Base-by-base conservation (phyloP, 495 filamentous ascomycete species). In the Geopyxis carbonaria region DNA sequence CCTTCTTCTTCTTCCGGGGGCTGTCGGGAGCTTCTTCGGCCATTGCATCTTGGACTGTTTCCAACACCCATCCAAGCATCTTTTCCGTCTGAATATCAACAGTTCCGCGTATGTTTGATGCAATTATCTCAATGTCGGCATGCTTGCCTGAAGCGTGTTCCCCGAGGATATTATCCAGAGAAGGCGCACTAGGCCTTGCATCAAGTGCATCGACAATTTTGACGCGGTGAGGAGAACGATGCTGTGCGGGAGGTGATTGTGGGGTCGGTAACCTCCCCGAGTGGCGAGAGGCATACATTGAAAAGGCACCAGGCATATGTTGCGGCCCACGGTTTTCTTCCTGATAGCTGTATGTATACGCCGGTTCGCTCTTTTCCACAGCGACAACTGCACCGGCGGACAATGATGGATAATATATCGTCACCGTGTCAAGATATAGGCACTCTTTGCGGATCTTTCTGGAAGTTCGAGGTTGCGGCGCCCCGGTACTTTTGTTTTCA, bases 51-150 rank as follows among this genome's bases (percentile, higher is more conserved):
- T 70, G 51, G 2, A 78, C 49, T 16, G 62, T 64, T 21, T 70
- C 64, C 6, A 75, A 58, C 30, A 78, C 61, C 54, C 73, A 78
- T 24, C 61, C 60, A 8, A 82, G 46, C 32, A 85, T 61, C 55
- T 76, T 76, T 1, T 72, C 78, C 4, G 72, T 70, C 3, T 76
- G 68, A 15, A 79, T 70, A 56, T 85, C 79, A 44, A 80, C 73
- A 33, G 69, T 70, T 2, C 73, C 40, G 13, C 68, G 59, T 20
- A 70, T 47, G 1, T 70, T 65, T 19, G 67, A 69, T 32, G 80
- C 43, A 24, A 69, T 62, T 14, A 80, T 48, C 45, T 72, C 72
- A n/a, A 68, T 44, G 11, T 59, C 57, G 19, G 50, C 35, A 13
- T 33, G 15, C n/a, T 38, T 33, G 5, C 40, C 20, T 16, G 24